Evolutionary conservation across 257 asterid species (phyloP).

Genomic region (Solanum dulcamara): DNA sequence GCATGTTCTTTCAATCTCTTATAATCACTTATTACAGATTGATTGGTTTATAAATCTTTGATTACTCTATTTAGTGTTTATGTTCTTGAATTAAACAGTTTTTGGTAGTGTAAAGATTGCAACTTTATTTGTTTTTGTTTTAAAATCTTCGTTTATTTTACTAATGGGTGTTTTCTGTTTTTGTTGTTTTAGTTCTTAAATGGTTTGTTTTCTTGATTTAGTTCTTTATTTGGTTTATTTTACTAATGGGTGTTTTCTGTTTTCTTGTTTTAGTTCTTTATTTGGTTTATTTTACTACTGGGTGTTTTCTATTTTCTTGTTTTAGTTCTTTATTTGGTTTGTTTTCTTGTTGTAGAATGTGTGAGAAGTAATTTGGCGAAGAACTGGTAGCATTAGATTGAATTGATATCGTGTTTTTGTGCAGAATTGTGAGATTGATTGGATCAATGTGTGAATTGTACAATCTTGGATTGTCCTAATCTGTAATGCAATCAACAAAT

Average conservation of each 20-base stretch:
- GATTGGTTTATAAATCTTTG: neutral
- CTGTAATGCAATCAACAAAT: constrained; percentile 62
- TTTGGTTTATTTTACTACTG: neutral
- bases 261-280: neutral
- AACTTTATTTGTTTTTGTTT: neutral
- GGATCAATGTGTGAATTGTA: constrained; percentile 28
- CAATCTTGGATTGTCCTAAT: constrained; percentile 13
- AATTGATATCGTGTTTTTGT: neutral
- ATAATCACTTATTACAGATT: neutral
- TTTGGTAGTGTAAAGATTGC: neutral
- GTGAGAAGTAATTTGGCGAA: neutral
- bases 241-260: neutral
- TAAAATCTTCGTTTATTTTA: neutral
- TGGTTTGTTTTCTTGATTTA: neutral
- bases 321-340: neutral
- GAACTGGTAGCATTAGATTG: neutral
- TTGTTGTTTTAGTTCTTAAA: neutral
- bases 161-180: neutral
- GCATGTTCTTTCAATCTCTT: neutral
- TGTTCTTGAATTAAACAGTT: neutral
- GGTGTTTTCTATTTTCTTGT: neutral
- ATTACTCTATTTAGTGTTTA: neutral
- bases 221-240: neutral
- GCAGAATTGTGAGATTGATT: constrained; percentile 38
- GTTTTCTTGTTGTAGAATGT: neutral